These are phyloP conservation scores for Agrostemma githago DNA, from an alignment of 148 eudicot genomes.

Conservation along the genomic window DNA sequence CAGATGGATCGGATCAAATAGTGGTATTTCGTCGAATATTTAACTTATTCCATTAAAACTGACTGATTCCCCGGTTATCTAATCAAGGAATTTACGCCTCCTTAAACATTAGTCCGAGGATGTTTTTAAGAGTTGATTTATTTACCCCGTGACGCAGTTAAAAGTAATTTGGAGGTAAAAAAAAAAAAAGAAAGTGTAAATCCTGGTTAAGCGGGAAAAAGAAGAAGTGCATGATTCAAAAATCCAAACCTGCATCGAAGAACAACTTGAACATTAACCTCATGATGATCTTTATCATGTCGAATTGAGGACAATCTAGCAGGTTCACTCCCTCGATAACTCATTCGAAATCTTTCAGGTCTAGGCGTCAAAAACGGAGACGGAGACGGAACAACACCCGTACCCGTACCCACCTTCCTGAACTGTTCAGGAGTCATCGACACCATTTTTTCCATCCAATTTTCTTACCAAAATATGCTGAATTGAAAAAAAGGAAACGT, in stretches of 20 bases:
- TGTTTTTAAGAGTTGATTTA: no score
- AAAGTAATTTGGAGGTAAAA: no score
- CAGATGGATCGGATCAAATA: no score
- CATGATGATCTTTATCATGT: constrained; percentile 54
- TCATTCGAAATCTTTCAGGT: constrained; percentile 53
- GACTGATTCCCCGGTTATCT: no score
- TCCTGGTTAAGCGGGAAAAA: no score
- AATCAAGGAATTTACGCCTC: no score
- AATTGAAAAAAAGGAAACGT: neutral
- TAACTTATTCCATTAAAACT: no score
- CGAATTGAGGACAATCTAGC: constrained; percentile 33
- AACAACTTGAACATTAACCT: constrained; percentile 73
- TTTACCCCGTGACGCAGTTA: no score
- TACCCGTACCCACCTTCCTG: constrained; percentile 43
- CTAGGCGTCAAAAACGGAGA: constrained; percentile 74
- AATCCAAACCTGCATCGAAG: constrained; percentile 79
- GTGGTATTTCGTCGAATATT: no score
- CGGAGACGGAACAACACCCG: constrained; percentile 51
- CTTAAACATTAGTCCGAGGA: no score
- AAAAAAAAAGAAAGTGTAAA: no score
- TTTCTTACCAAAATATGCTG: neutral
- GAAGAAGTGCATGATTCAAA: no score
- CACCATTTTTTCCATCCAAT: constrained; percentile 25
- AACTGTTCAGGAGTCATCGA: constrained; percentile 65
- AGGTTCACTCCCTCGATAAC: constrained; percentile 41